A percentile compares a stretch with the other conserved stretches of the same genome.
These are phyloP conservation scores for Trichosporon sp. DNA, from an alignment of 1,284 basidiomycete genomes.

Conservation along the genomic window DNA sequence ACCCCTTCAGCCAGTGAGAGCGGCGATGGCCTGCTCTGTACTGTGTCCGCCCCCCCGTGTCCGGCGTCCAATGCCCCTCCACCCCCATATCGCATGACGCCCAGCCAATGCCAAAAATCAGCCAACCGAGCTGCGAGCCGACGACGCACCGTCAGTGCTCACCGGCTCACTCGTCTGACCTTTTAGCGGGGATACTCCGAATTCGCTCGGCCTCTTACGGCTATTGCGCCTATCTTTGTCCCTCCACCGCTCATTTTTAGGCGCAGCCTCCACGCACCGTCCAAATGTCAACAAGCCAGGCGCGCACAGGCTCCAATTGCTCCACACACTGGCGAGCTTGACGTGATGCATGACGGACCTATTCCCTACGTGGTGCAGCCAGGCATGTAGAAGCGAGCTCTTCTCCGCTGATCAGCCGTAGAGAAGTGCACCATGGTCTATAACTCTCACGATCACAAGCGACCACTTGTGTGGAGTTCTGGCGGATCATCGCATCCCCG, in stretches of 20 bases:
- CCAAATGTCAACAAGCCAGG: neutral
- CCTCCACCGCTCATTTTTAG: slow-evolving; percentile 4
- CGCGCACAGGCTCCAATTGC: neutral
- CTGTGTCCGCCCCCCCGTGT: slow-evolving; percentile 1
- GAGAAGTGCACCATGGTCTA: neutral
- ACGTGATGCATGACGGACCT: neutral
- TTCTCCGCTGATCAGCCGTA: neutral
- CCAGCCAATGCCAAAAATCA: neutral
- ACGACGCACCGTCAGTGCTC: slow-evolving; percentile 8
- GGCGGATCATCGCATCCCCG: neutral
- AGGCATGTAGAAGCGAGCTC: neutral
- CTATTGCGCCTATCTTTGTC: slow-evolving; percentile 3
- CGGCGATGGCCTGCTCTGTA: neutral
- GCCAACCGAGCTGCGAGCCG: slow-evolving; percentile 4
- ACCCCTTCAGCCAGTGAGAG: neutral
- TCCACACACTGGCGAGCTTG: neutral
- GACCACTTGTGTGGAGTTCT: neutral
- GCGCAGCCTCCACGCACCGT: neutral
- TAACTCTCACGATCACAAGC: neutral
- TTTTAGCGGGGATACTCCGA: slow-evolving; percentile 3
- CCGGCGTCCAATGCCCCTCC: neutral
- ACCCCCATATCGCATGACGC: neutral
- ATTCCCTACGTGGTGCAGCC: neutral
- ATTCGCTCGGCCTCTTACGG: slow-evolving; percentile 11
- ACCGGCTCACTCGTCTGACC: neutral